Evolutionary conservation across 2,329 filamentous ascomycete genomes (phyloP).

Genomic region (Hypocrella siamensis): DNA sequence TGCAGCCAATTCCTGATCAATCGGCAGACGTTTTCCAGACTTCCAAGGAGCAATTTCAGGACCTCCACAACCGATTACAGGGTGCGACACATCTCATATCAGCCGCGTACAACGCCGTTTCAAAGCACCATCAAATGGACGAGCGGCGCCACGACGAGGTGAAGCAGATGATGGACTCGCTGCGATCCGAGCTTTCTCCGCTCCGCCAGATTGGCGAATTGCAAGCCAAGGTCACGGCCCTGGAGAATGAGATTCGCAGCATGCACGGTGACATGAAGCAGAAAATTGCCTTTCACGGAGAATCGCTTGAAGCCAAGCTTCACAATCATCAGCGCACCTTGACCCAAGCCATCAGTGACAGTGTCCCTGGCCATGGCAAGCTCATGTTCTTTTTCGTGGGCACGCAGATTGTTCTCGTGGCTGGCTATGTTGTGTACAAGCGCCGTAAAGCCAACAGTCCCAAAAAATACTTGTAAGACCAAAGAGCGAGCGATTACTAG

Average conservation of each 20-base stretch:
- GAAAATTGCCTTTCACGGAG: constrained; percentile 35
- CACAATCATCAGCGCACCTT: constrained; percentile 33
- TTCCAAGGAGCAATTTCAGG: constrained; percentile 54
- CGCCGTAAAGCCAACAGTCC: constrained; percentile 56
- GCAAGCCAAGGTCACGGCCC: constrained; percentile 28
- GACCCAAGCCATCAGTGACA: constrained; percentile 29
- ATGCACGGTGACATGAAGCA: constrained; percentile 38
- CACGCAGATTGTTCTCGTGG: constrained; percentile 56
- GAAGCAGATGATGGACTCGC: constrained; percentile 27
- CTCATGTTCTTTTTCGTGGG: constrained; percentile 57
- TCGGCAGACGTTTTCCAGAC: constrained; percentile 30
- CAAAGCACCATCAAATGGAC: constrained; percentile 30
- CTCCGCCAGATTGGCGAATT: constrained; percentile 29
- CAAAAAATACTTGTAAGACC: constrained; percentile 76
- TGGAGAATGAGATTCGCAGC: constrained; percentile 43
- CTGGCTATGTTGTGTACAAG: constrained; percentile 65
- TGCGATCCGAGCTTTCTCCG: constrained; percentile 29
- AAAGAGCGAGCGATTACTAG: not conserved
- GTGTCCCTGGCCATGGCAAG: constrained; percentile 31
- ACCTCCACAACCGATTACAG: constrained; percentile 75
- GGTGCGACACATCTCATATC: constrained; percentile 52
- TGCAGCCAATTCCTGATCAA: constrained; percentile 27
- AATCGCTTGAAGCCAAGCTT: constrained; percentile 35
- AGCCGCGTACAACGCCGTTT: constrained; percentile 42
- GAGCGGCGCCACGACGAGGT: constrained; percentile 43